Percentiles rank a stretch among this genome's conserved stretches.
Evolutionary conservation across 2,329 filamentous ascomycete species (phyloP).

Genomic region (Aureobasidium sp.): DNA sequence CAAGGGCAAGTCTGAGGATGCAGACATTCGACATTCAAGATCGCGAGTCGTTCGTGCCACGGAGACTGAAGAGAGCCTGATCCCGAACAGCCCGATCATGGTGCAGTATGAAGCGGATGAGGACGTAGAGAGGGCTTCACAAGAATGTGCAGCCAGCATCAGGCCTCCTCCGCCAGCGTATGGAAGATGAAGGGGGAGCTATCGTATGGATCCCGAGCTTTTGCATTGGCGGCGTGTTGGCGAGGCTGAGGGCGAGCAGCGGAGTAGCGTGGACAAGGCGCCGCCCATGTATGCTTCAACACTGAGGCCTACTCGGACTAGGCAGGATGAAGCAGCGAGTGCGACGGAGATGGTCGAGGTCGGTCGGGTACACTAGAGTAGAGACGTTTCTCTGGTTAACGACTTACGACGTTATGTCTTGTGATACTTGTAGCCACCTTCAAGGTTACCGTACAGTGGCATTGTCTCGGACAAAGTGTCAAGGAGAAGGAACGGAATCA

Average conservation of each 20-base stretch:
- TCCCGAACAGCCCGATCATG: neutral
- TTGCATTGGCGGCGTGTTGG: slow-evolving; percentile 5
- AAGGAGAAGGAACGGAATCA: neutral
- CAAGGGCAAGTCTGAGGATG: neutral
- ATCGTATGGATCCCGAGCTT: neutral
- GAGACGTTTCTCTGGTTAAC: neutral
- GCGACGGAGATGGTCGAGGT: neutral
- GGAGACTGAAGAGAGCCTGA: slow-evolving; percentile 1
- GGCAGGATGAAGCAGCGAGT: neutral
- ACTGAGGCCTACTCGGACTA: neutral
- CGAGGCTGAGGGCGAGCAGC: neutral
- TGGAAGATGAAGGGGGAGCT: neutral
- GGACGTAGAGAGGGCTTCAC: neutral
- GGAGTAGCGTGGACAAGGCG: neutral
- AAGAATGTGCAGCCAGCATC: neutral
- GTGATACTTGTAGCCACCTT: neutral
- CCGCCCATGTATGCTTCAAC: slow-evolving; percentile 5
- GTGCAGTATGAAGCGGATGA: slow-evolving; percentile 6
- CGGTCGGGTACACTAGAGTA: neutral
- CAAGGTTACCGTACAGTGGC: too few species aligned
- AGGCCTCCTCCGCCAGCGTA: neutral
- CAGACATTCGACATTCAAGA: neutral
- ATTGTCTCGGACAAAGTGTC: neutral
- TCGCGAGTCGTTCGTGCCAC: neutral
- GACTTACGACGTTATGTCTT: neutral